Base-by-base conservation (phyloP, 2,329 filamentous ascomycete genomes). In the Fusarium papillatum region DNA sequence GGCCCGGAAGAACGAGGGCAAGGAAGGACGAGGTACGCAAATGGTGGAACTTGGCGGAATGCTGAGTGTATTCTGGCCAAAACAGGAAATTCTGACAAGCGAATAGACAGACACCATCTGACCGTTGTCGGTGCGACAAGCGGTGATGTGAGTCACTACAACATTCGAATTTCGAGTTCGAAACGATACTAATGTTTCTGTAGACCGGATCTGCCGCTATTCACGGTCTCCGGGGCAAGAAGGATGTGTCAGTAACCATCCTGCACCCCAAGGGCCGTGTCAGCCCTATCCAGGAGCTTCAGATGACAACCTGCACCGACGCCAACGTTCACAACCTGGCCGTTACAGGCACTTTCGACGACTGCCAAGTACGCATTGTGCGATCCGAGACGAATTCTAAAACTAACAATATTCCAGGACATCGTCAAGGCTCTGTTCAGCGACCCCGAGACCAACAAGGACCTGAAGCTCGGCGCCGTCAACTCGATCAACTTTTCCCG, bases 401-500 rank as follows among this genome's bases (percentile, higher is more conserved):
- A 57, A 48, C 76, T 69, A 59, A 71, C 22, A 16, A 5, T 2
- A 7, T 2, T 1, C 2, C 7, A 80, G 77, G 78, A 80, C 84
- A 97, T 97, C 69, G 94, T 99, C 83, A 98, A 99, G 86, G 93
- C 94, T 2, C 90, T 99, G 62, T 98, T 98, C 82, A 93, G 92
- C 74, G 96, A 99, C 80, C 88, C 93, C 4, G 92, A 95, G 67
- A 94, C 95, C 83, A 98, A 98, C 88, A 87, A 90, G 78, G 92
- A 91, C 3, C 91, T 96, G 81, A 95, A 95, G 78, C 93, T 98
- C 53, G 96, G 94, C 48, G 96, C 97, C 53, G 95, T 98, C 78
- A 98, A 98, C 88, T 97, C 94, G 57, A 98, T 98, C 87, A 98
- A 98, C 87, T 98, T 94, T 91, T 94, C 96, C 3, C 91, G 97